A percentile compares a stretch with the other conserved stretches of the same genome.
These are phyloP conservation scores for Mortierella sp. DNA, from an alignment of 371 early-diverging fungal genomes.

Conservation along the genomic window DNA sequence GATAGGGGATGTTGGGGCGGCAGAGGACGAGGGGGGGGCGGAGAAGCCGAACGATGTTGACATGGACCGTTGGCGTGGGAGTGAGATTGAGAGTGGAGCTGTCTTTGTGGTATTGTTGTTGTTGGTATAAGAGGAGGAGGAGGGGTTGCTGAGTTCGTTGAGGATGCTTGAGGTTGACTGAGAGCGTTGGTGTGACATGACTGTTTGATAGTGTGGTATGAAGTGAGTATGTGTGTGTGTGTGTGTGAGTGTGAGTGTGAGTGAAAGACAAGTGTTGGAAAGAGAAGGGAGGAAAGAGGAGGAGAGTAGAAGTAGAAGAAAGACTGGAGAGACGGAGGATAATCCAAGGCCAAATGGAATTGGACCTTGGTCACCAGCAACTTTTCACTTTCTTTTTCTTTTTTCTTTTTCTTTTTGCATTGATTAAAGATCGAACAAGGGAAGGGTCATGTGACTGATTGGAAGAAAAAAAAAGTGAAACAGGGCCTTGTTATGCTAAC, in stretches of 20 bases:
- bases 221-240: not conserved
- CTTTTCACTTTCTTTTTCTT: no score
- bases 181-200: slow-evolving; percentile 42
- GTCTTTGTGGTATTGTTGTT: not conserved
- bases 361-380: slow-evolving; percentile 5
- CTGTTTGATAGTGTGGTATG: not conserved
- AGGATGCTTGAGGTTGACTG: slow-evolving; percentile 28
- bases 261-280: no score
- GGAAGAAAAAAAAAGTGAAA: not conserved
- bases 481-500: not conserved
- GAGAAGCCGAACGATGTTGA: slow-evolving; percentile 43
- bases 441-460: not conserved
- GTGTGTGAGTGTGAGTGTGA: not conserved
- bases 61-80: slow-evolving; percentile 45
- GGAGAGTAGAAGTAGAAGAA: not conserved
- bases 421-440: no score
- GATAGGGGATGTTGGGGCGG: slow-evolving; percentile 38
- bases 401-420: no score
- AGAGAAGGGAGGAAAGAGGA: not conserved
- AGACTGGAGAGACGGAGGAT: not conserved
- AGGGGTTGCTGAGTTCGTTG: not conserved
- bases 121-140: not conserved
- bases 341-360: not conserved
- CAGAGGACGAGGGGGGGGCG: slow-evolving; percentile 15
- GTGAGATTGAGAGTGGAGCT: slow-evolving; percentile 27